Conservation (phyloP, 2,329 filamentous ascomycete genomes). For the Madurella fahalii region DNA sequence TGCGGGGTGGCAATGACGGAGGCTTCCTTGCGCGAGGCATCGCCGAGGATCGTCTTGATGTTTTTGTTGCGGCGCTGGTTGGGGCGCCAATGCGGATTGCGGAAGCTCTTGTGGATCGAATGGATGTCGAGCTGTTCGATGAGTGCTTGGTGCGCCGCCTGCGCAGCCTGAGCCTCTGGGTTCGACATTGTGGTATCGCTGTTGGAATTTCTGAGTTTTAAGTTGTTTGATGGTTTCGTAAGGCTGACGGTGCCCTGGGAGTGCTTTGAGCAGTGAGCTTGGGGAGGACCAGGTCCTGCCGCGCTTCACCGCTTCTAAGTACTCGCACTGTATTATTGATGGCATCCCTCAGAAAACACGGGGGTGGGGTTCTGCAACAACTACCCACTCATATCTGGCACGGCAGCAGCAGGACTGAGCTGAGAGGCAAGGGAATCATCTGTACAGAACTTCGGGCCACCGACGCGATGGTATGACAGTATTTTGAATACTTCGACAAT, state of each 20-base stretch:
- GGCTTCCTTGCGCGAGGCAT: conserved; percentile 84
- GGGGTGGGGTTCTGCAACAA: conserved; percentile 2
- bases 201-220: conserved; percentile 4
- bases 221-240: background rate
- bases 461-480: conserved; percentile 10
- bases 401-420: too few species aligned
- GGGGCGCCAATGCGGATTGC: conserved; percentile 84
- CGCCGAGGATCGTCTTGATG: conserved; percentile 91
- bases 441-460: too few species aligned
- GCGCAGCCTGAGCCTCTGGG: conserved; percentile 68
- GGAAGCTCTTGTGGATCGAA: conserved; percentile 80
- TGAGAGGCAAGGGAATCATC: too few species aligned
- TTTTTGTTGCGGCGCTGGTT: conserved; percentile 98
- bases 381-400: too few species aligned
- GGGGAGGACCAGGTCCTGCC: conserved; percentile 32
- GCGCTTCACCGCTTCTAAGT: conserved; percentile 29
- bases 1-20: conserved; percentile 76
- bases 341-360: background rate
- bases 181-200: conserved; percentile 25
- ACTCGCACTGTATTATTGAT: conserved; percentile 17
- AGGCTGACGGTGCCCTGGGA: background rate
- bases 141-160: conserved; percentile 79
- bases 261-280: background rate
- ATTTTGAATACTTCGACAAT: background rate
- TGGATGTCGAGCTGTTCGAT: conserved; percentile 92